Base-by-base conservation (phyloP, 1,139 yeast genomes). In the Yamadazyma triangularis region DNA sequence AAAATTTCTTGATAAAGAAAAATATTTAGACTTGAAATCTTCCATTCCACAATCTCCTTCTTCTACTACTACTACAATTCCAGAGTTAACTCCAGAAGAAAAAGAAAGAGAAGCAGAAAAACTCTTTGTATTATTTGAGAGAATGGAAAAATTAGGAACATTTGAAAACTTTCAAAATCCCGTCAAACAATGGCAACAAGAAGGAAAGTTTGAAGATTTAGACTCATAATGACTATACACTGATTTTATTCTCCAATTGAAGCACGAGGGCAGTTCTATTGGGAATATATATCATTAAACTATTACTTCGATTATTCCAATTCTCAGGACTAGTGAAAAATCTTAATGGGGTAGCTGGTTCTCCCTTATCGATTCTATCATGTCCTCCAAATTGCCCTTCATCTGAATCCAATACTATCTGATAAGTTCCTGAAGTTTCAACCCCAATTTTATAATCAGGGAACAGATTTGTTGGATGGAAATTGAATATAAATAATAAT, bases 381-480 rank as follows among this genome's bases (percentile, higher is more conserved):
- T 84, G 94, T 3, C 98, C 98, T 19, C 96, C 96, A 58, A 71
- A 86, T 40, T 72, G 65, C 11, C 56, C 59, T 31, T 70, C 70
- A 51, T 91, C 98, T 3, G 93, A 70, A 50, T 83, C 82, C 47
- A 91, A 65, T 13, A 85, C 79, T 30, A 89, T 70, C 44, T 70
- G 71, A 55, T 89, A 91, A 27, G 65, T 66, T 11, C 98, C 98
- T 0, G 93, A 70, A 13, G 52, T 63, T 26, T 89, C 89, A 15
- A 87, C 88, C 9, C 98, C 98, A 30, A 91, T 69, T 50, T 95
- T 76, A 60, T 88, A 91, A 56, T 87, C 96, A 4, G 87, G 70
- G 57, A 68, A 89, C 3, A 95, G 85, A 36, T 85, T 66, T 1
- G 83, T 74, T 23, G 95, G 91, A 54, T 91, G 88, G 66, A 91